Conservation (phyloP, 2,329 filamentous ascomycete species). For the Seiridium unicorne region DNA sequence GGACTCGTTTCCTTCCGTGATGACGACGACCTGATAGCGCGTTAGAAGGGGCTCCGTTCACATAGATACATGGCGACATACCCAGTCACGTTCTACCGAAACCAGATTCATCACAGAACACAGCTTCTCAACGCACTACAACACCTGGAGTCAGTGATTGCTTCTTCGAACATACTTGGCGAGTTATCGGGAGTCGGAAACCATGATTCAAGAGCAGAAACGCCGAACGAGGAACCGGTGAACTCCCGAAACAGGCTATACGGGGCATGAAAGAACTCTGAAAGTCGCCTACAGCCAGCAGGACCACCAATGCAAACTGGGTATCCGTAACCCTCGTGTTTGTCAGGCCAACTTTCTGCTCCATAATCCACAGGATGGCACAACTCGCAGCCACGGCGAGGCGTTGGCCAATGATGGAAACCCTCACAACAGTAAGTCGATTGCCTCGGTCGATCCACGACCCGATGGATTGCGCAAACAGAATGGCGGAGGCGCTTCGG, state of each 20-base stretch:
- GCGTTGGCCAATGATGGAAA: slow-evolving; percentile 46
- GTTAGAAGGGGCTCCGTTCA: too few species aligned
- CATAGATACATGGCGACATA: slow-evolving; percentile 20
- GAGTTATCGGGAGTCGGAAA: too few species aligned
- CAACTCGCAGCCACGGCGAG: slow-evolving; percentile 47
- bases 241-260: too few species aligned
- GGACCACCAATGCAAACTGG: slow-evolving; percentile 35
- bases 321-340: slow-evolving; percentile 18
- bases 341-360: slow-evolving; percentile 11
- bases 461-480: slow-evolving; percentile 60
- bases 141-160: too few species aligned
- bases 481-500: slow-evolving; percentile 55
- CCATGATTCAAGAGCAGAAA: too few species aligned
- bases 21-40: slow-evolving; percentile 39
- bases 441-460: slow-evolving; percentile 54
- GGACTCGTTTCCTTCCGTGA: slow-evolving; percentile 38
- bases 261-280: too few species aligned
- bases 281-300: slow-evolving; percentile 41
- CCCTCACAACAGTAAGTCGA: slow-evolving; percentile 47
- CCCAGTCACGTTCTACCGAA: slow-evolving; percentile 71
- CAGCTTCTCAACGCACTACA: slow-evolving; percentile 63
- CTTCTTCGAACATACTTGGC: too few species aligned
- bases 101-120: slow-evolving; percentile 64
- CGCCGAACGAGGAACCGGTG: too few species aligned
- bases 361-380: slow-evolving; percentile 38